Base-by-base conservation (phyloP, 176 grass and related monocot genomes). In the Phoenix dactylifera region DNA sequence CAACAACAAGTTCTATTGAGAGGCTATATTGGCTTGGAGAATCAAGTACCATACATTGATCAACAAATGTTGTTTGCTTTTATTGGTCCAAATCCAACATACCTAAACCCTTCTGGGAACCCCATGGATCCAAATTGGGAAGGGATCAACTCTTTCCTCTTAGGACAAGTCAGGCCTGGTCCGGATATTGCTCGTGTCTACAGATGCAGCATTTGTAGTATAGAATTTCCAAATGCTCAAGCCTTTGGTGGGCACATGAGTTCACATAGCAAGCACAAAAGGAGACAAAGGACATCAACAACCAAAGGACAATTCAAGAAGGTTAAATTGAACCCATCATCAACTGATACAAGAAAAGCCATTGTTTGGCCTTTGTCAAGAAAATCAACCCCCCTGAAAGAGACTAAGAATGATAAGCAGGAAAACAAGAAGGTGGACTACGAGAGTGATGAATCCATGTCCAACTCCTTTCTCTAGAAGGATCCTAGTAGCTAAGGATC, bases 111-210 rank as follows among this genome's bases (percentile, higher is more conserved):
- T 14, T 7, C 22, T 51, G 39, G 16, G 19, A 60, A 73, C 5
- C 67, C 59, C 4, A 26, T 79, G 9, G 77, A 62, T 10, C 61
- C 77, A 18, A 79, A 79, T 26, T 79, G 77, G 77, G 77, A 79
- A 1, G 77, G 69, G 12, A 79, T 79, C 24, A 39, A 59, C 17
- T 69, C 69, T 0, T 79, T 66, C 51, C 25, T 79, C 16, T 52
- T 69, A 16, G 77, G 77, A 6, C 77, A 73, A 14, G 77, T 79
- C n/a, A 17, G 61, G 1, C 60, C 60, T 2, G 69, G 77, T n/a
- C 15, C 69, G 18, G 77, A 79, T 6, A 53, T 66, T 6, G 14
- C 25, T 15, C 55, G 50, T 4, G 51, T 72, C 7, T 79, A 65
- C 23, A 54, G 18, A 28, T 79, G 77, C 16, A 19, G 1, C 54